Conservation (phyloP, 169 alveolate species). For the Eimeria acervulina region DNA sequence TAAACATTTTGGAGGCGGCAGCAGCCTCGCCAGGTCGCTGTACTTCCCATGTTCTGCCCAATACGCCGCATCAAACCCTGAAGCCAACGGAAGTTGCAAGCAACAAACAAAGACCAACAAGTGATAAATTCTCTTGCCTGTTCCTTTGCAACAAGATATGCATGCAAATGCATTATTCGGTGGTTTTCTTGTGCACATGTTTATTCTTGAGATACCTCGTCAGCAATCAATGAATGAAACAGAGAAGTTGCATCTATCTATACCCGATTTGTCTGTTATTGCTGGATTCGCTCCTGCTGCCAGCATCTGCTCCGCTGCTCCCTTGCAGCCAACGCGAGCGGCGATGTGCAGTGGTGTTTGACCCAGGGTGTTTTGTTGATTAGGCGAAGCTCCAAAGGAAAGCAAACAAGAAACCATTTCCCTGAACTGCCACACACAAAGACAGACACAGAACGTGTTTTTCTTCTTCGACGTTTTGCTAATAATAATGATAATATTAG, state of each 20-base stretch:
- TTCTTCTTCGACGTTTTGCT: too few species aligned
- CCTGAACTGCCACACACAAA: not conserved
- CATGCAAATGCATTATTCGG: not conserved
- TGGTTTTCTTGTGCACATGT: not conserved
- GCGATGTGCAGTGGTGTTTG: constrained; percentile 78
- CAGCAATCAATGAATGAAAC: not conserved
- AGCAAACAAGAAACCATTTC: constrained; percentile 5
- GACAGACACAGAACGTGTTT: too few species aligned
- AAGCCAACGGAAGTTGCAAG: not conserved
- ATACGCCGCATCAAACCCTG: constrained; percentile 74
- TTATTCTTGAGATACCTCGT: not conserved
- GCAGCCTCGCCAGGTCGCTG: constrained; percentile 27
- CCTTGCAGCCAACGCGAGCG: constrained; percentile 43
- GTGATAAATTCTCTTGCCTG: not conserved
- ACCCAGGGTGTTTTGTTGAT: constrained; percentile 61
- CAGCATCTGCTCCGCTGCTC: constrained; percentile 21
- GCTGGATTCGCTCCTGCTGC: constrained; percentile 70
- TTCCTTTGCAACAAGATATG: not conserved
- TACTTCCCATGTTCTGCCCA: constrained; percentile 60
- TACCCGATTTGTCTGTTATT: constrained; percentile 42
- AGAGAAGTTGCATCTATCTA: not conserved
- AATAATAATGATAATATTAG: too few species aligned
- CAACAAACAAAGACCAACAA: not conserved
- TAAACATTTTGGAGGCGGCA: constrained; percentile 68
- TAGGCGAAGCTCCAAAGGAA: constrained; percentile 52